phyloP scores from a whole-genome alignment of 441 rosid genomes.

The California macrophylla region DNA sequence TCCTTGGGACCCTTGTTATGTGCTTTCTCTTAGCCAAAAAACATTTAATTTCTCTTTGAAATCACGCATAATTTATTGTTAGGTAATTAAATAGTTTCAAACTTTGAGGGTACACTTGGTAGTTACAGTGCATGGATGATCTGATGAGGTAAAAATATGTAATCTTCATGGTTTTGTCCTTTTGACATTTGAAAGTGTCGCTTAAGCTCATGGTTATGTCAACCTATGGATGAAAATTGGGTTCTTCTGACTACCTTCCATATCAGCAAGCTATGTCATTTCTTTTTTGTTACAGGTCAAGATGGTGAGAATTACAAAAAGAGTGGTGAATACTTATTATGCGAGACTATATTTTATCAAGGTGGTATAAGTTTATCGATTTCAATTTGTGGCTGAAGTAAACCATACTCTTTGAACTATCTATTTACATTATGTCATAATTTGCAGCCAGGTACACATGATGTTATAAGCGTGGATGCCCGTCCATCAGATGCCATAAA shows the following conservation, averaged over 20 bases:
- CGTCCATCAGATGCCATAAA: conserved; percentile 94
- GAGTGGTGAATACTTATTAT: conserved; percentile 55
- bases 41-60: not conserved
- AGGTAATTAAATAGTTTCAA: not conserved
- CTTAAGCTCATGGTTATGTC: not conserved
- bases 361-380: conserved; percentile 27
- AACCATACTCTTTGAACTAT: conserved; percentile 8
- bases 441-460: conserved; percentile 59
- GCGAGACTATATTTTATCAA: conserved; percentile 59
- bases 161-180: not conserved
- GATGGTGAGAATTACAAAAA: conserved; percentile 75
- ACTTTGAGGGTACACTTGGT: not conserved
- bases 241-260: not conserved
- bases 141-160: not conserved
- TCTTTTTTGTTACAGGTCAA: conserved; percentile 35
- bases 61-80: not conserved
- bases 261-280: not conserved
- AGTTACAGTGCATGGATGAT: not conserved
- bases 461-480: conserved; percentile 49
- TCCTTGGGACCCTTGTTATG: not conserved
- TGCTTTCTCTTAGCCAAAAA: not conserved
- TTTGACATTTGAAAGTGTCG: not conserved
- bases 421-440: conserved; percentile 8
- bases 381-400: conserved; percentile 2
- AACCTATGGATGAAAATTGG: not conserved